Conservation (phyloP, 129 eudicot genomes). For the Flaveria bidentis region DNA sequence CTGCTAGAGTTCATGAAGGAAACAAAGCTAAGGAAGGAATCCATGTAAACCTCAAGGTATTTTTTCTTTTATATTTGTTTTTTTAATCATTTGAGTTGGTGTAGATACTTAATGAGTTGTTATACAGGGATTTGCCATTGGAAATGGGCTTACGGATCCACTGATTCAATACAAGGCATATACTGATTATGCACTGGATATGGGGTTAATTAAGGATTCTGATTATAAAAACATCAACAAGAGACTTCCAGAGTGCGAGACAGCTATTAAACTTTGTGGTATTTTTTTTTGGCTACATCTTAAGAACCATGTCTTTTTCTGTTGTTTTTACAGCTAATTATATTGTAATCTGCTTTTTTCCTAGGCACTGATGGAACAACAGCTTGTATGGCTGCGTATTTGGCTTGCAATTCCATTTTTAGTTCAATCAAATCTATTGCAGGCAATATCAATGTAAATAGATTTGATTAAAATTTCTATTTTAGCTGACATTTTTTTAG, state of each 20-base stretch:
- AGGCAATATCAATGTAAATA: constrained; percentile 76
- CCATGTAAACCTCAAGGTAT: constrained; percentile 81
- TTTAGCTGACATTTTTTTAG: not conserved
- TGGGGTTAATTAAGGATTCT: constrained; percentile 61
- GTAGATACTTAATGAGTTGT: constrained; percentile 12
- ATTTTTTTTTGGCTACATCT: constrained; percentile 19
- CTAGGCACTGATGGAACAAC: constrained; percentile 85
- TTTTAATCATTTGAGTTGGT: not conserved
- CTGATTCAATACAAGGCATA: constrained; percentile 85
- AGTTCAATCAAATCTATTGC: constrained; percentile 54
- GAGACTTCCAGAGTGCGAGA: constrained; percentile 74
- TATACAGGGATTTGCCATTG: constrained; percentile 95
- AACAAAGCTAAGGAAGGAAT: constrained; percentile 86
- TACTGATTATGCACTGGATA: constrained; percentile 86
- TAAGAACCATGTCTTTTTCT: not conserved
- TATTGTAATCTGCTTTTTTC: constrained; percentile 6
- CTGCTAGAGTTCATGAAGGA: constrained; percentile 83
- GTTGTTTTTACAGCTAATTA: constrained; percentile 4
- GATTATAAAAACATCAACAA: constrained; percentile 67
- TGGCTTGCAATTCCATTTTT: constrained; percentile 80
- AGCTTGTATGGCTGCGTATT: constrained; percentile 79
- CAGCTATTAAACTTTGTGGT: constrained; percentile 91
- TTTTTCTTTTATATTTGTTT: not conserved
- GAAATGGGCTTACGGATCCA: constrained; percentile 96
- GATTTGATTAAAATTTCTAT: not conserved